Evolutionary conservation across 1,139 yeast species (phyloP).

Genomic region (Saccharomyces hybrid): DNA sequence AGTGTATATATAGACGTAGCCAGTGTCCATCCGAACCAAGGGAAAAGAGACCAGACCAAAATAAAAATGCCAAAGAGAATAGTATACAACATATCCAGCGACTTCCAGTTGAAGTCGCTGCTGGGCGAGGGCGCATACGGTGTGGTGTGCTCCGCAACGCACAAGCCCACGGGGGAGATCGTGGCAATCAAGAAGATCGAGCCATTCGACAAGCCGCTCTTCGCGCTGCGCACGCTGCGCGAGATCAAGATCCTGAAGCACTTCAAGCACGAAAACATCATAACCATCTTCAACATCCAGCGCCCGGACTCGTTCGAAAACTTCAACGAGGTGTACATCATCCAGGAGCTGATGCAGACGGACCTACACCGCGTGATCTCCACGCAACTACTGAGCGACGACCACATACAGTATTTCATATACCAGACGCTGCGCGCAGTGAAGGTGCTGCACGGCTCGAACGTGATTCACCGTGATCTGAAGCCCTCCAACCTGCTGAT

Average conservation of each 20-base stretch:
- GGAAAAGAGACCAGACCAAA: neutral
- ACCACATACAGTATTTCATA: slow-evolving; percentile 86
- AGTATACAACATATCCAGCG: slow-evolving; percentile 80
- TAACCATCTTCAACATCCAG: slow-evolving; percentile 84
- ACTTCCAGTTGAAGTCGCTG: slow-evolving; percentile 74
- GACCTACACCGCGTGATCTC: slow-evolving; percentile 87
- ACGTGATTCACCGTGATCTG: slow-evolving; percentile 85
- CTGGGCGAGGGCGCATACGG: slow-evolving; percentile 99
- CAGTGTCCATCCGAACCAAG: neutral
- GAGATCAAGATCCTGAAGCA: slow-evolving; percentile 84
- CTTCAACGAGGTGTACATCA: slow-evolving; percentile 81
- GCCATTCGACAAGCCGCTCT: slow-evolving; percentile 89
- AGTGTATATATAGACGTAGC: neutral
- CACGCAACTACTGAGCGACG: slow-evolving; percentile 79
- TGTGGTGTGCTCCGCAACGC: slow-evolving; percentile 86
- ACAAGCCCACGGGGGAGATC: slow-evolving; percentile 77
- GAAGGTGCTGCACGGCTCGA: slow-evolving; percentile 84
- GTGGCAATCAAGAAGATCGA: slow-evolving; percentile 94
- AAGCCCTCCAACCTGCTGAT: slow-evolving; percentile 84
- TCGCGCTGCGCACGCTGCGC: slow-evolving; percentile 81
- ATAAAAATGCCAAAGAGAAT: slow-evolving; percentile 38
- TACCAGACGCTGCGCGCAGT: slow-evolving; percentile 88
- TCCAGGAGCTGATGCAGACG: slow-evolving; percentile 95
- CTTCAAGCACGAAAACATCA: slow-evolving; percentile 87
- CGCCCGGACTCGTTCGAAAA: slow-evolving; percentile 69